These are phyloP conservation scores for Choiromyces venosus DNA, from an alignment of 495 filamentous ascomycete genomes.

Conservation along the genomic window DNA sequence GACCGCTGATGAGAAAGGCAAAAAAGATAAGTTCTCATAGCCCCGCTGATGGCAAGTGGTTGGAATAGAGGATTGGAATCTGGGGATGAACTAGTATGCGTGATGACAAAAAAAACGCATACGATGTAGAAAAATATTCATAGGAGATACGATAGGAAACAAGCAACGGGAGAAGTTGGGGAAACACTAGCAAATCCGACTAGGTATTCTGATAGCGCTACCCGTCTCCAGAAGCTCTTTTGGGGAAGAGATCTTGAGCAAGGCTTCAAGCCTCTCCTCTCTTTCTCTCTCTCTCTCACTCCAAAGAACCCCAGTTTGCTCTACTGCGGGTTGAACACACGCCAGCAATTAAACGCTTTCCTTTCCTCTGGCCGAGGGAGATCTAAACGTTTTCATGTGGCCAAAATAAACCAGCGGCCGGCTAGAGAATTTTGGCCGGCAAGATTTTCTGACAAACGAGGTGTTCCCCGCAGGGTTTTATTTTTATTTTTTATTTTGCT, in stretches of 20 bases:
- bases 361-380: not conserved
- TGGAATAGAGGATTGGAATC: not conserved
- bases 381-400: not conserved
- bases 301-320: not conserved
- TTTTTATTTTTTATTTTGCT: not conserved
- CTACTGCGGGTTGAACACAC: not conserved
- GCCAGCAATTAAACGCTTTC: not conserved
- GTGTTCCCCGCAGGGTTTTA: not conserved
- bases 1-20: not conserved
- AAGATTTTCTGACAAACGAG: not conserved
- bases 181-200: not conserved
- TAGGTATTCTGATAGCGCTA: not conserved
- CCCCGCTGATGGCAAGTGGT: not conserved
- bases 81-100: not conserved
- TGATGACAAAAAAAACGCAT: not conserved
- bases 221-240: not conserved
- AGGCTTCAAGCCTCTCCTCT: not conserved
- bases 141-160: no score
- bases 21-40: not conserved
- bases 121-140: no score
- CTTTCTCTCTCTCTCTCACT: no score
- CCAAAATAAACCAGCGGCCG: not conserved
- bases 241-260: not conserved
- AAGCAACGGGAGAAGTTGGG: no score
- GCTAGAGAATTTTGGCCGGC: not conserved